phyloP scores from a whole-genome alignment of 2,329 filamentous ascomycete genomes.

The Phoma herbarum region DNA sequence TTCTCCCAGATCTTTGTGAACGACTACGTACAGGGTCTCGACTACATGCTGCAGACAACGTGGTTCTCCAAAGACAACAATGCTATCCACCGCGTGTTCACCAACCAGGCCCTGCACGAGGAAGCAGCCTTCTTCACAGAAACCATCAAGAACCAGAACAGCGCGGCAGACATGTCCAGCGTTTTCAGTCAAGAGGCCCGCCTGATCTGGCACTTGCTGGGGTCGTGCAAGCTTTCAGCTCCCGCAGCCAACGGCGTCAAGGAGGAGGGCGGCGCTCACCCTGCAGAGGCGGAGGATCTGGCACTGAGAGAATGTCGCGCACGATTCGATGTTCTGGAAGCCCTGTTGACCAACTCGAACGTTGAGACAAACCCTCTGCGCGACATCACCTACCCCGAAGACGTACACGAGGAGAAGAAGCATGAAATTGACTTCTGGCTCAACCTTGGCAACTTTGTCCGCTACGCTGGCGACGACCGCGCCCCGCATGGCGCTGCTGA shows the following conservation, averaged over 20 bases:
- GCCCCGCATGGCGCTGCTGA: constrained; percentile 68
- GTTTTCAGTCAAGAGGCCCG: constrained; percentile 65
- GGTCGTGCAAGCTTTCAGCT: constrained; percentile 58
- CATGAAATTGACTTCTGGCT: constrained; percentile 83
- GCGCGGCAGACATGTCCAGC: constrained; percentile 42
- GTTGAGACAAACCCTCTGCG: constrained; percentile 67
- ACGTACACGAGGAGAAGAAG: constrained; percentile 48
- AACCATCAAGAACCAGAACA: constrained; percentile 41
- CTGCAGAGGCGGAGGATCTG: constrained; percentile 63
- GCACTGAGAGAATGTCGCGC: constrained; percentile 68
- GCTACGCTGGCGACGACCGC: constrained; percentile 69
- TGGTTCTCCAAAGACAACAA: constrained; percentile 75
- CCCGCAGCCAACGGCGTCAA: constrained; percentile 54
- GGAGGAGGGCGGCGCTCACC: constrained; percentile 42
- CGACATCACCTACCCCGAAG: constrained; percentile 58
- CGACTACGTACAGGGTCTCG: constrained; percentile 47
- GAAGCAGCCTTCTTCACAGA: constrained; percentile 49
- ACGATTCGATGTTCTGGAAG: constrained; percentile 78
- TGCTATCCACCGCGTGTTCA: constrained; percentile 58
- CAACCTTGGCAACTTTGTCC: constrained; percentile 75
- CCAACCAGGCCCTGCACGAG: constrained; percentile 54
- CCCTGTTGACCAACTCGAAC: constrained; percentile 76
- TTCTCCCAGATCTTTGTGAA: constrained; percentile 47
- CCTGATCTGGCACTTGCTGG: constrained; percentile 67
- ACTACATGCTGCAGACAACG: constrained; percentile 68